Evolutionary conservation across 768 basidiomycete species (phyloP).

Genomic region (Lentinula aciculospora): DNA sequence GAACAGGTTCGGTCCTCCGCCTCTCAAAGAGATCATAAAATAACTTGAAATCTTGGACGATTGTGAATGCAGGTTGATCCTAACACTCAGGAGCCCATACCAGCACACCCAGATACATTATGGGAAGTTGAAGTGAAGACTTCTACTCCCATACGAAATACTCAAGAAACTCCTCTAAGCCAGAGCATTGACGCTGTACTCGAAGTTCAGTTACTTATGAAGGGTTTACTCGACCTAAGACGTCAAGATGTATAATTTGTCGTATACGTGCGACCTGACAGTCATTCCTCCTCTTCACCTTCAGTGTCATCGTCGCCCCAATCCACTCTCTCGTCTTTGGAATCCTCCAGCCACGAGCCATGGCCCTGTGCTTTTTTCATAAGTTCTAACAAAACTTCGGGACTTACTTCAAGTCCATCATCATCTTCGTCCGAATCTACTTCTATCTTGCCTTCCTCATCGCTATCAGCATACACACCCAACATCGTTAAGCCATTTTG

Average conservation of each 20-base stretch:
- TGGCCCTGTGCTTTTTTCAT: conserved; percentile 30
- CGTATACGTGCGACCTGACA: neutral
- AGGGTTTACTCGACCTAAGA: conserved; percentile 73
- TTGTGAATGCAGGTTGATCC: conserved; percentile 53
- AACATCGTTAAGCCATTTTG: conserved; percentile 32
- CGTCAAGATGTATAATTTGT: conserved; percentile 55
- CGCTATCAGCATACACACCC: conserved; percentile 48
- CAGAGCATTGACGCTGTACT: conserved; percentile 69
- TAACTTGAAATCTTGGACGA: neutral
- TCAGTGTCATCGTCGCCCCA: conserved; percentile 16
- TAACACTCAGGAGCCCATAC: conserved; percentile 68
- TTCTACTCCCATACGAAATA: conserved; percentile 70
- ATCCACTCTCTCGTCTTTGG: conserved; percentile 16
- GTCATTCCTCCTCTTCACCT: conserved; percentile 18
- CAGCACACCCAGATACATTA: conserved; percentile 72
- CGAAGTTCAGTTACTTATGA: conserved; percentile 80
- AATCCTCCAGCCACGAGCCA: conserved; percentile 21
- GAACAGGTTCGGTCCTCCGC: conserved; percentile 50
- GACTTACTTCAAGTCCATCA: conserved; percentile 30
- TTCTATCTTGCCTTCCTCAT: conserved; percentile 25
- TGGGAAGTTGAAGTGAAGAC: conserved; percentile 92
- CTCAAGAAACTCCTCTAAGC: conserved; percentile 70
- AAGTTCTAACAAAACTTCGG: conserved; percentile 35
- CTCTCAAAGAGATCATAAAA: neutral
- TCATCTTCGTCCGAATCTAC: conserved; percentile 32